Evolutionary conservation across 2,329 filamentous ascomycete genomes (phyloP).

Genomic region (Diplodia intermedia): DNA sequence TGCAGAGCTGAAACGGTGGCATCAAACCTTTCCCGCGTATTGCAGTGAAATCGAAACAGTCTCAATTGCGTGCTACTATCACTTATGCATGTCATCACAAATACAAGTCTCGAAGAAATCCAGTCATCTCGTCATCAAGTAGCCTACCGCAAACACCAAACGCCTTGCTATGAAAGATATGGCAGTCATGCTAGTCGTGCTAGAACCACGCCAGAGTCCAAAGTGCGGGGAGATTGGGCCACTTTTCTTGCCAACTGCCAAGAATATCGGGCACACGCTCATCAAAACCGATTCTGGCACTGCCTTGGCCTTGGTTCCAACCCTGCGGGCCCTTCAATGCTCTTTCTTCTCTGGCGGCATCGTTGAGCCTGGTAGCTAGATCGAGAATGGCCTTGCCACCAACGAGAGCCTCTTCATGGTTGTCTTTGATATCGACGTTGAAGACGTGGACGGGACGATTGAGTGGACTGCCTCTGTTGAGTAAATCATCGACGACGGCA

Average conservation of each 20-base stretch:
- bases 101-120: too few relatives aligned
- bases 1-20: too few relatives aligned
- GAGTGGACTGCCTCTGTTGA: slow-evolving; percentile 81
- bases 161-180: slow-evolving; percentile 12
- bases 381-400: slow-evolving; percentile 93
- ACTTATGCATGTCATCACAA: too few relatives aligned
- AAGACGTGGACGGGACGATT: slow-evolving; percentile 97
- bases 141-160: slow-evolving; percentile 36
- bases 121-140: too few relatives aligned
- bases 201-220: slow-evolving; percentile 98
- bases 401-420: slow-evolving; percentile 92
- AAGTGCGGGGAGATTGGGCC: slow-evolving; percentile 86
- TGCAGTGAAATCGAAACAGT: too few relatives aligned
- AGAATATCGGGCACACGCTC: slow-evolving; percentile 91
- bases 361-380: slow-evolving; percentile 83
- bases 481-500: slow-evolving; percentile 91
- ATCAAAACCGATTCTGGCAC: slow-evolving; percentile 80
- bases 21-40: too few relatives aligned
- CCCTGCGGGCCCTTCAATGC: slow-evolving; percentile 66
- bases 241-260: slow-evolving; percentile 91
- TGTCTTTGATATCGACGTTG: slow-evolving; percentile 98
- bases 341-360: slow-evolving; percentile 78
- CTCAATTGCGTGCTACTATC: too few relatives aligned
- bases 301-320: slow-evolving; percentile 68
- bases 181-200: not conserved